These are phyloP conservation scores for Zasmidium cellare DNA, from an alignment of 2,329 filamentous ascomycete genomes.

Conservation along the genomic window DNA sequence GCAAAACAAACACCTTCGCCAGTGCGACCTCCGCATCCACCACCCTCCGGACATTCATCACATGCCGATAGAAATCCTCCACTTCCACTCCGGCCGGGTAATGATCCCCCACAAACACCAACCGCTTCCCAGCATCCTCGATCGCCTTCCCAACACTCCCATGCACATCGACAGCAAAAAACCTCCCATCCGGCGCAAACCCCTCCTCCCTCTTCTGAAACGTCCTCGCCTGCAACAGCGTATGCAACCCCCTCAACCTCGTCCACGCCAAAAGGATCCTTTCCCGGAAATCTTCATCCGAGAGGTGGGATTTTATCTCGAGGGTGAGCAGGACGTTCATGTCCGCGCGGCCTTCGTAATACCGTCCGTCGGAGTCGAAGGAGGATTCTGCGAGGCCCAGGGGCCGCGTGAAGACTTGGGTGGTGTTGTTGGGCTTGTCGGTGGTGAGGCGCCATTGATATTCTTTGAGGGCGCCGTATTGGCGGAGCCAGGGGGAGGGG, in stretches of 20 bases:
- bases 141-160: conserved; percentile 33
- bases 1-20: conserved; percentile 43
- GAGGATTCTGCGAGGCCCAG: conserved; percentile 46
- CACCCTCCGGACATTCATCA: conserved; percentile 42
- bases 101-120: conserved; percentile 42
- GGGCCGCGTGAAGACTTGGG: conserved; percentile 35
- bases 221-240: conserved; percentile 39
- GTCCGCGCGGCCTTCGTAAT: conserved; percentile 48
- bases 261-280: conserved; percentile 43
- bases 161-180: conserved; percentile 39
- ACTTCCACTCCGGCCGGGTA: conserved; percentile 34
- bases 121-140: conserved; percentile 27
- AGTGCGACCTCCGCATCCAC: conserved; percentile 39
- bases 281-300: conserved; percentile 32
- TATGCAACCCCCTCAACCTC: conserved; percentile 40
- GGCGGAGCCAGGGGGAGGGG: conserved; percentile 36
- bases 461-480: conserved; percentile 39
- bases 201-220: conserved; percentile 3
- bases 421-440: conserved; percentile 19
- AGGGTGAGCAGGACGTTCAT: conserved; percentile 42
- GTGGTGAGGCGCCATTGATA: conserved; percentile 46
- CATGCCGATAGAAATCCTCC: conserved; percentile 43
- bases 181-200: conserved; percentile 19
- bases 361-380: conserved; percentile 47
- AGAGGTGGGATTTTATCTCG: conserved; percentile 35